These are phyloP conservation scores for Aspergillus avenaceus DNA, from an alignment of 495 filamentous ascomycete genomes.

Conservation along the genomic window DNA sequence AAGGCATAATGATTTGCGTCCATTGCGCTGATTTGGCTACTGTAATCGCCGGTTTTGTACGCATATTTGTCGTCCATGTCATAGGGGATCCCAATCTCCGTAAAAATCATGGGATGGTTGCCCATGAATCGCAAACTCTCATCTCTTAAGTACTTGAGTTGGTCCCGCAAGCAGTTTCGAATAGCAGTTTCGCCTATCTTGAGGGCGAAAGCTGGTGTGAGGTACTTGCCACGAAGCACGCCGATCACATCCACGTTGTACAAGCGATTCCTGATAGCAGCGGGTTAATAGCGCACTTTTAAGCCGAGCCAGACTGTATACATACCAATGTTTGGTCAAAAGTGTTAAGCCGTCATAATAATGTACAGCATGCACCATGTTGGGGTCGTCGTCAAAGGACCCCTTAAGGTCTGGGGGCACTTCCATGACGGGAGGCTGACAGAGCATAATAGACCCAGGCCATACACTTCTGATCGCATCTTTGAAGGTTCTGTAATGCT, in stretches of 20 bases:
- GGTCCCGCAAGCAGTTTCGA: constrained; percentile 87
- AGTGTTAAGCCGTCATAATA: constrained; percentile 96
- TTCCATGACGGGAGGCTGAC: constrained; percentile 88
- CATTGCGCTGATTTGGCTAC: constrained; percentile 89
- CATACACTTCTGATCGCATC: constrained; percentile 71
- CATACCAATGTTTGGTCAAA: constrained; percentile 92
- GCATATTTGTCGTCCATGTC: constrained; percentile 97
- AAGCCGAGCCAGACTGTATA: not conserved
- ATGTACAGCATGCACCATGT: constrained; percentile 89
- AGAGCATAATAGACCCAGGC: constrained; percentile 79
- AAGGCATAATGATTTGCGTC: constrained; percentile 95
- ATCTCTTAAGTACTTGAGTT: constrained; percentile 79
- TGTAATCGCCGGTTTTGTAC: constrained; percentile 95
- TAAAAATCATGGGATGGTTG: constrained; percentile 83
- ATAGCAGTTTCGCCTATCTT: constrained; percentile 94
- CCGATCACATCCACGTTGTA: constrained; percentile 98
- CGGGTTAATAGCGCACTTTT: constrained; percentile 10
- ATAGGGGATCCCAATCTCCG: constrained; percentile 95
- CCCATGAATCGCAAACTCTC: constrained; percentile 92
- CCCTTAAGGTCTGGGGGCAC: constrained; percentile 85
- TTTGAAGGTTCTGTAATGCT: constrained; percentile 72
- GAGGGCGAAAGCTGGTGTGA: constrained; percentile 82
- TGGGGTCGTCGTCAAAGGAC: constrained; percentile 80
- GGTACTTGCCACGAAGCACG: constrained; percentile 81
- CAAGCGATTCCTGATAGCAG: constrained; percentile 63